These are phyloP conservation scores for Xylariomycetidae sp. DNA, from an alignment of 2,329 filamentous ascomycete genomes.

Conservation along the genomic window DNA sequence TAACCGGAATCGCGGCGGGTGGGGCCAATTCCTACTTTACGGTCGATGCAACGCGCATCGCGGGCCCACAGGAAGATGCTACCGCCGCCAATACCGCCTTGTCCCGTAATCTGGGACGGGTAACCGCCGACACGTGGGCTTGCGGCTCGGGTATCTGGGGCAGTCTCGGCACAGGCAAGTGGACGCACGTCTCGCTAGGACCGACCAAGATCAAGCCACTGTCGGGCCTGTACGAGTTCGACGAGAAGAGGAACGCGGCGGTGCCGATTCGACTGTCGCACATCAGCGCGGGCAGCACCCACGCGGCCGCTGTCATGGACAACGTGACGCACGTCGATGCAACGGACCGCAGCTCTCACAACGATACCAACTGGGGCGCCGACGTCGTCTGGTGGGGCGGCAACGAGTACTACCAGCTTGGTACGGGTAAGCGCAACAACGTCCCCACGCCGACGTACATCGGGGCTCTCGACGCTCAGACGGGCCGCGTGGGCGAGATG, in stretches of 20 bases:
- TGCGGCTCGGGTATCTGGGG: conserved; percentile 85
- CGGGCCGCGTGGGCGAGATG: conserved; percentile 56
- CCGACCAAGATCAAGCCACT: conserved; percentile 80
- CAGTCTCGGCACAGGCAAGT: conserved; percentile 76
- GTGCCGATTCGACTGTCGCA: conserved; percentile 73
- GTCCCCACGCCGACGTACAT: conserved; percentile 72
- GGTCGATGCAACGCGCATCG: conserved; percentile 67
- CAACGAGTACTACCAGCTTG: conserved; percentile 90
- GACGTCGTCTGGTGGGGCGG: conserved; percentile 93
- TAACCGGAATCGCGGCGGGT: conserved; percentile 78
- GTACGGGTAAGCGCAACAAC: conserved; percentile 85
- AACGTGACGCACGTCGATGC: conserved; percentile 69
- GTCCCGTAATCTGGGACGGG: conserved; percentile 47
- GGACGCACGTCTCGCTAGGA: conserved; percentile 77
- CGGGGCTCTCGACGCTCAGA: conserved; percentile 61
- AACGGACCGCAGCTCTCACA: conserved; percentile 44
- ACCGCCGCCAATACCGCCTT: conserved; percentile 29
- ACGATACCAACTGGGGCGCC: conserved; percentile 81
- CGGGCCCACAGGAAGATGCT: conserved; percentile 32
- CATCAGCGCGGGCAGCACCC: conserved; percentile 73
- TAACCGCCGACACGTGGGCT: conserved; percentile 77
- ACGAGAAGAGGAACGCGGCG: conserved; percentile 63
- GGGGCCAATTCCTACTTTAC: conserved; percentile 85
- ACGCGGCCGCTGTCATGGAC: conserved; percentile 76
- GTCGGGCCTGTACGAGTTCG: conserved; percentile 81